Evolutionary conservation across 2,329 filamentous ascomycete genomes (phyloP), one percentile per base, ranked within the genome.

Genomic region (Colletotrichum sp.): DNA sequence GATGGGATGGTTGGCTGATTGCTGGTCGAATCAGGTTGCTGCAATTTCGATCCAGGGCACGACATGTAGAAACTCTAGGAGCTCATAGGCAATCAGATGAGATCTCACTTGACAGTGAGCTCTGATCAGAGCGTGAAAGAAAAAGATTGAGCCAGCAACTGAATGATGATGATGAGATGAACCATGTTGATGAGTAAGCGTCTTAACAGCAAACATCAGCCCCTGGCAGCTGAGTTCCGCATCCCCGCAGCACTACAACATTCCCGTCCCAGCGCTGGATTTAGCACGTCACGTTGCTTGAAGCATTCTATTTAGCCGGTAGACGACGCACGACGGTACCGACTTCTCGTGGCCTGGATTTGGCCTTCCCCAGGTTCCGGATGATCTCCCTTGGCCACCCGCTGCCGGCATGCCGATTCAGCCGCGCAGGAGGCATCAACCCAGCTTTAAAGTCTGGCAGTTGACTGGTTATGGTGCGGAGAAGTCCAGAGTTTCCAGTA

Each of bases 261-360:
- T 55, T n/a, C 49, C 12, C 13, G 24, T 49, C 30, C 39, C 49
- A 64, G 32, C 32, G 26, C 16, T 16, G 9, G 24, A 55, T 28
- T 57, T n/a, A 63, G 63, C 63, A 34, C 68, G 63, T 72, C 72
- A 64, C 21, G 59, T 24, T 30, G 21, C 52, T 28, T 28, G 28
- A 28, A 28, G 63, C 34, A 36, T 24, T 34, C 6, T 32, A 73
- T 76, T 76, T 76, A 76, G 69, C 73, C 73, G 16, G 57, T 49
- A 69, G 10, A 57, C 52, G 28, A n/a, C 13, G 32, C 34, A 49
- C 24, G 36, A 52, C 57, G 52, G 30, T 21, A 26, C 24, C 21
- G 24, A 30, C 16, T 16, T 30, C 16, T 55, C 5, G 18, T 24
- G 44, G 32, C 6, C n/a, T 18, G 24, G 16, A 39, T 12, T 34